A percentile compares a stretch with the other conserved stretches of the same genome.
Evolutionary conservation across 1,284 basidiomycete genomes (phyloP).

Genomic region (Puccinia polysora): DNA sequence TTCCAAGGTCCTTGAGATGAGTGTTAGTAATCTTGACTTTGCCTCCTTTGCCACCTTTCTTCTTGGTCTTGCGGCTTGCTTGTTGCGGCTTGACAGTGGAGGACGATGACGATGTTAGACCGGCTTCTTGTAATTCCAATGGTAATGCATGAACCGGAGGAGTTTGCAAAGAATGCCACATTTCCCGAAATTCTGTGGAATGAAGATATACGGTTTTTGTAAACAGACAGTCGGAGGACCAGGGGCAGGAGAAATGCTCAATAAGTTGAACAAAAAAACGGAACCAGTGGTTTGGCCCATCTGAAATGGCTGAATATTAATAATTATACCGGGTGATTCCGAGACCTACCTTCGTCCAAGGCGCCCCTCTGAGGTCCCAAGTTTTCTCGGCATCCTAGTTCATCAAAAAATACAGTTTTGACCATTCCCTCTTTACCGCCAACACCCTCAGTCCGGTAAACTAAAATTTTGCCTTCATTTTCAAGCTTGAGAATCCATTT

Average conservation of each 20-base stretch:
- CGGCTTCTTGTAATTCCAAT: slow-evolving; percentile 36
- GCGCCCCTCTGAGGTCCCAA: slow-evolving; percentile 26
- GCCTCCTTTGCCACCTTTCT: slow-evolving; percentile 32
- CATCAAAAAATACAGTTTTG: slow-evolving; percentile 34
- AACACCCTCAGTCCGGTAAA: slow-evolving; percentile 24
- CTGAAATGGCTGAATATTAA: no score
- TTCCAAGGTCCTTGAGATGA: slow-evolving; percentile 41
- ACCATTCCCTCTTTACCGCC: slow-evolving; percentile 29
- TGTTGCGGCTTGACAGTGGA: slow-evolving; percentile 3
- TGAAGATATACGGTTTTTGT: no score
- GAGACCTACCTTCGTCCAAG: slow-evolving; percentile 28
- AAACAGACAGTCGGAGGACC: neutral
- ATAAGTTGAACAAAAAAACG: no score
- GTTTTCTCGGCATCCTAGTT: slow-evolving; percentile 40
- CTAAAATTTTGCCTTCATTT: slow-evolving; percentile 40
- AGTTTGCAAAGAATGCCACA: slow-evolving; percentile 37
- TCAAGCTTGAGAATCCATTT: slow-evolving; percentile 22
- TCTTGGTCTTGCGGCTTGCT: slow-evolving; percentile 20
- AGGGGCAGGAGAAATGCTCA: neutral
- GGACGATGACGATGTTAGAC: slow-evolving; percentile 20
- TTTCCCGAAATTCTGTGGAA: slow-evolving; percentile 31
- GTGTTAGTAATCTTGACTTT: slow-evolving; percentile 43
- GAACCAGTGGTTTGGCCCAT: no score
- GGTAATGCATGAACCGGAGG: slow-evolving; percentile 20
- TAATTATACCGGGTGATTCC: no score